A percentile compares a stretch with the other conserved stretches of the same genome.
These are phyloP conservation scores for Hypoxylon sp. DNA, from an alignment of 2,329 filamentous ascomycete species.

Conservation along the genomic window DNA sequence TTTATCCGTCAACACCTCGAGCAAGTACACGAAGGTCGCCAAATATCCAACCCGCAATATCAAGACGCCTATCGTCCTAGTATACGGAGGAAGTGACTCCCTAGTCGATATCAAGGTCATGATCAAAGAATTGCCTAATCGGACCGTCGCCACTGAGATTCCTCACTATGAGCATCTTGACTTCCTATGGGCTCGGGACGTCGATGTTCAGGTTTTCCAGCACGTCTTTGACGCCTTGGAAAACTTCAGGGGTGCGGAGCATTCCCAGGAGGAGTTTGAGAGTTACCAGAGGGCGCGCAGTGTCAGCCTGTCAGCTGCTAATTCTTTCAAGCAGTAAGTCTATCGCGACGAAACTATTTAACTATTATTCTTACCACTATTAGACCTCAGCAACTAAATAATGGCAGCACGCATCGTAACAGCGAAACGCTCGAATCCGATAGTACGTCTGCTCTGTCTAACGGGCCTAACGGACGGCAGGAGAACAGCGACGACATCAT, in stretches of 20 bases:
- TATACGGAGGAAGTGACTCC: slow-evolving; percentile 95
- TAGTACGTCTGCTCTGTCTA: slow-evolving; percentile 48
- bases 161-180: slow-evolving; percentile 97
- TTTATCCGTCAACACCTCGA: slow-evolving; percentile 76
- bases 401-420: slow-evolving; percentile 45
- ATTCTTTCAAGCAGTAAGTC: slow-evolving; percentile 55
- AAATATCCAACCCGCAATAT: slow-evolving; percentile 98
- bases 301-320: slow-evolving; percentile 61
- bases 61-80: slow-evolving; percentile 91
- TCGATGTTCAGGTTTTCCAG: slow-evolving; percentile 86
- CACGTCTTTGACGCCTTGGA: slow-evolving; percentile 93
- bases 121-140: slow-evolving; percentile 86
- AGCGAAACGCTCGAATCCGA: slow-evolving; percentile 54
- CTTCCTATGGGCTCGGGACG: slow-evolving; percentile 93
- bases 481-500: slow-evolving; percentile 40
- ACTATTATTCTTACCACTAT: not conserved
- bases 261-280: slow-evolving; percentile 73
- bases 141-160: slow-evolving; percentile 88
- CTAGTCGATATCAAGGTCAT: slow-evolving; percentile 94
- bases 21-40: slow-evolving; percentile 95
- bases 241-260: slow-evolving; percentile 72
- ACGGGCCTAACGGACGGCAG: slow-evolving; percentile 43
- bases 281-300: slow-evolving; percentile 68
- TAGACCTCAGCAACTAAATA: slow-evolving; percentile 28
- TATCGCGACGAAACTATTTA: slow-evolving; percentile 4